Evolutionary conservation across 2,329 filamentous ascomycete species (phyloP).

Genomic region (Calonectria fujianensis): DNA sequence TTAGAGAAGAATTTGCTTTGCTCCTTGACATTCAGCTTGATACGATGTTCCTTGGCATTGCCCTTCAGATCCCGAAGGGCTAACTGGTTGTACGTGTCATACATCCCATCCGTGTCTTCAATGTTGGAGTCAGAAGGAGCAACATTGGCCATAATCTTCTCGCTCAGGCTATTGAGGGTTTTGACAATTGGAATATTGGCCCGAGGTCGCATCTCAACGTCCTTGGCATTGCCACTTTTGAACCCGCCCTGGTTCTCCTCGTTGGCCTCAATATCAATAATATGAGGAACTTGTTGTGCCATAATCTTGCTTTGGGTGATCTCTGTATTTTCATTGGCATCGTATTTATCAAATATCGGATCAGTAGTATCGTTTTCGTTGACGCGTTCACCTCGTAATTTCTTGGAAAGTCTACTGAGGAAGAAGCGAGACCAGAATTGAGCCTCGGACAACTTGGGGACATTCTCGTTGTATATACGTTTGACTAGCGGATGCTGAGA

Average conservation of each 20-base stretch:
- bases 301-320: slow-evolving; percentile 72
- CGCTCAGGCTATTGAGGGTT: slow-evolving; percentile 91
- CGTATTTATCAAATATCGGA: slow-evolving; percentile 88
- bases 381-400: slow-evolving; percentile 91
- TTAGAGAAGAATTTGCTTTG: slow-evolving; percentile 88
- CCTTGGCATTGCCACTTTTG: slow-evolving; percentile 87
- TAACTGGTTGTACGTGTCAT: slow-evolving; percentile 85
- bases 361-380: slow-evolving; percentile 86
- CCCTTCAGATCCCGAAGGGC: slow-evolving; percentile 87
- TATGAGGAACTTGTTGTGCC: slow-evolving; percentile 84
- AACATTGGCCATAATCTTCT: slow-evolving; percentile 94
- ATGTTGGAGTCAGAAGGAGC: slow-evolving; percentile 83
- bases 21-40: slow-evolving; percentile 91
- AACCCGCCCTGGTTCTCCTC: slow-evolving; percentile 94
- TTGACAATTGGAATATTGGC: slow-evolving; percentile 91
- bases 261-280: slow-evolving; percentile 94
- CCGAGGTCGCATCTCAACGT: slow-evolving; percentile 90
- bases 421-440: slow-evolving; percentile 98
- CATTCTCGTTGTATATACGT: slow-evolving; percentile 93
- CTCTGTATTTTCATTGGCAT: slow-evolving; percentile 81
- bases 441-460: slow-evolving; percentile 85
- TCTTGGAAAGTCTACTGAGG: slow-evolving; percentile 91
- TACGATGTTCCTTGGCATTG: slow-evolving; percentile 82
- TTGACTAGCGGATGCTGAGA: slow-evolving; percentile 93
- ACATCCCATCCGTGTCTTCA: slow-evolving; percentile 74